A percentile compares a stretch with the other conserved stretches of the same genome.
These are phyloP conservation scores for Wickerhamiella dianesei DNA, from an alignment of 805 yeast genomes.

Conservation along the genomic window DNA sequence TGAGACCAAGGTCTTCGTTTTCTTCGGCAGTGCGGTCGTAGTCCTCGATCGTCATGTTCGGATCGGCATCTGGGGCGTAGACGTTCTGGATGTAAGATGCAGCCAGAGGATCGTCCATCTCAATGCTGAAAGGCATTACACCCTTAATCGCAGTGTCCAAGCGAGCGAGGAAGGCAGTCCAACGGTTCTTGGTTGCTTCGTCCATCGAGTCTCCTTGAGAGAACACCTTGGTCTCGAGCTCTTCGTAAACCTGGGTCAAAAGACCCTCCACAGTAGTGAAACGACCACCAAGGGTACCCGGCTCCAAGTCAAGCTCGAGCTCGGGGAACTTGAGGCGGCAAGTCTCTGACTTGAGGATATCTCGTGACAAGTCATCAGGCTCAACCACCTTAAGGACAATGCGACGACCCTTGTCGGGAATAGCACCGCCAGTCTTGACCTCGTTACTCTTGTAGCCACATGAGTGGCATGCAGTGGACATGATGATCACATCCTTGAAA, in stretches of 20 bases:
- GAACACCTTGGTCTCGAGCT: slow-evolving; percentile 72
- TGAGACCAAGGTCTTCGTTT: slow-evolving; percentile 81
- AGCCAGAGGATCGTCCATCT: slow-evolving; percentile 91
- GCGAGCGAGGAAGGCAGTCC: slow-evolving; percentile 66
- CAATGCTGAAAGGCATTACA: slow-evolving; percentile 56
- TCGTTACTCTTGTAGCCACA: slow-evolving; percentile 97
- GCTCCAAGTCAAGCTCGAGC: slow-evolving; percentile 74
- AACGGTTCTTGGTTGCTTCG: slow-evolving; percentile 55
- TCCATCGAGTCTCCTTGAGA: slow-evolving; percentile 90
- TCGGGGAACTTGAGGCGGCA: slow-evolving; percentile 82
- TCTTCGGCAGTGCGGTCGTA: slow-evolving; percentile 79
- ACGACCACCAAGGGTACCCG: slow-evolving; percentile 96
- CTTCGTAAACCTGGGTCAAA: slow-evolving; percentile 76
- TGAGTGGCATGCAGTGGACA: slow-evolving; percentile 83
- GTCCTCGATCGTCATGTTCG: slow-evolving; percentile 85
- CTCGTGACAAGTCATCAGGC: slow-evolving; percentile 86
- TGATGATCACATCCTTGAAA: slow-evolving; percentile 90
- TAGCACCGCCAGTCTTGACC: slow-evolving; percentile 96
- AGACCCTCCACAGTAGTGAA: slow-evolving; percentile 96
- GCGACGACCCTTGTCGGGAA: slow-evolving; percentile 72
- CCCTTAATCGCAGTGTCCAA: slow-evolving; percentile 74
- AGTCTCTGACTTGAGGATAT: slow-evolving; percentile 85
- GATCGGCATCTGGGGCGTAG: slow-evolving; percentile 98
- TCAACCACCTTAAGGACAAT: slow-evolving; percentile 67
- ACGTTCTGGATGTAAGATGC: slow-evolving; percentile 92